These are phyloP conservation scores for Sporisorium scitamineum DNA, from an alignment of 1,284 basidiomycete species.

Conservation along the genomic window DNA sequence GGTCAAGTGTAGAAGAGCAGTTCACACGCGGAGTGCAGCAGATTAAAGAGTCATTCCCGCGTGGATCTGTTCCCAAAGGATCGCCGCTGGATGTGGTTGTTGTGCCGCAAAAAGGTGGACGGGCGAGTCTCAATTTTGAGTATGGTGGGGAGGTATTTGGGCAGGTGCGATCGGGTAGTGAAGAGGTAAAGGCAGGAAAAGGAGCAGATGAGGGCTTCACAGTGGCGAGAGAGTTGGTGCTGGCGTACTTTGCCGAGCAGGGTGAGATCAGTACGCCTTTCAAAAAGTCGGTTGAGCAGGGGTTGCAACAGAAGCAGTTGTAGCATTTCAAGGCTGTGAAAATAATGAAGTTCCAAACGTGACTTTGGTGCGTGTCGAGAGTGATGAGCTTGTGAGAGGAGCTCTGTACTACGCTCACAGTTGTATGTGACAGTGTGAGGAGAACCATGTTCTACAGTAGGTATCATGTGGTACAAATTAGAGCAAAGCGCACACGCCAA, in stretches of 20 bases:
- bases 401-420: too few species aligned
- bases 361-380: neutral
- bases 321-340: neutral
- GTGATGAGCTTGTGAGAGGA: neutral
- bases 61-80: conserved; percentile 48
- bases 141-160: conserved; percentile 51
- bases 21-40: conserved; percentile 67
- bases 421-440: too few species aligned
- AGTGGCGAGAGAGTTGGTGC: conserved; percentile 55
- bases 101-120: neutral
- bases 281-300: conserved; percentile 40
- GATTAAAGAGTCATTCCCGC: conserved; percentile 72
- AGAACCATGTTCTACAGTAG: too few species aligned
- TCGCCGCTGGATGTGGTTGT: conserved; percentile 70
- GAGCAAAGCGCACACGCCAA: neutral
- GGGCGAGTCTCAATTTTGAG: conserved; percentile 41
- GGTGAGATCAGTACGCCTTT: conserved; percentile 55
- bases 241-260: conserved; percentile 65
- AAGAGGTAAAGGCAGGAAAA: conserved; percentile 1
- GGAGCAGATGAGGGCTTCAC: conserved; percentile 28
- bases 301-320: conserved; percentile 14
- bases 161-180: conserved; percentile 16
- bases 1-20: conserved; percentile 28
- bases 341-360: neutral
- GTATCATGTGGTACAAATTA: too few species aligned